Base-by-base conservation (phyloP, 768 basidiomycete genomes). In the Suillus tomentosus region DNA sequence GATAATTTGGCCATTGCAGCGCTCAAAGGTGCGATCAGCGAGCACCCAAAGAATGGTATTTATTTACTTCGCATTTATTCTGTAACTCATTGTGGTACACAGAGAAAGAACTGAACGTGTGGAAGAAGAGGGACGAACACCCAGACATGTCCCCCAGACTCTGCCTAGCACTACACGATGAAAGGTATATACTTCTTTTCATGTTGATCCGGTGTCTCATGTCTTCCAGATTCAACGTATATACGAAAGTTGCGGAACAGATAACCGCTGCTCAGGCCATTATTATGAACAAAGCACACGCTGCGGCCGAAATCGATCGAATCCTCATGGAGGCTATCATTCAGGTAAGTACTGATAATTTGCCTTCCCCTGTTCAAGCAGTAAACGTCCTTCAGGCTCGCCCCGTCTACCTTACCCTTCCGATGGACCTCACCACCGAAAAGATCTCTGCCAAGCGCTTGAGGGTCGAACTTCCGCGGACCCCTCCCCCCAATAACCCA, bases 321-420 rank as follows among this genome's bases (percentile, higher is more conserved):
- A 79, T 94, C 57, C 79, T 98, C 53, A 84, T 82, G 13, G 87
- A 87, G 47, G 91, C 89, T 65, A 83, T 91, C 43, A 84, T 82
- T n/a, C 76, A 71, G 62, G 89, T 85, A 70, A 58, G 45, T 58
- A 2, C 51, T 34, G 36, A 43, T 36, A 13, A 17, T 19, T 17
- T 5, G 27, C 40, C 40, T 58, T 42, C 24, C 6, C 1, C 8
- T 11, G 5, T 31, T 58, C 24, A 14, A 40, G 54, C 3, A 19
- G n/a, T 40, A 48, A 15, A 62, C 37, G 15, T n/a, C 27, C 6
- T 40, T 17, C 67, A 92, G 85, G 90, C 89, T 36, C 87, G 93
- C 22, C 96, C 96, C 0, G 92, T 91, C 40, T 99, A 99, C 72
- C 77, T 99, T 47, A 85, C 89, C 42, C 80, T 98, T 13, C 96